Percentiles rank a stretch among this genome's conserved stretches.
Evolutionary conservation across 306 rosid genomes (phyloP).

Genomic region (Dicorynia guianensis): DNA sequence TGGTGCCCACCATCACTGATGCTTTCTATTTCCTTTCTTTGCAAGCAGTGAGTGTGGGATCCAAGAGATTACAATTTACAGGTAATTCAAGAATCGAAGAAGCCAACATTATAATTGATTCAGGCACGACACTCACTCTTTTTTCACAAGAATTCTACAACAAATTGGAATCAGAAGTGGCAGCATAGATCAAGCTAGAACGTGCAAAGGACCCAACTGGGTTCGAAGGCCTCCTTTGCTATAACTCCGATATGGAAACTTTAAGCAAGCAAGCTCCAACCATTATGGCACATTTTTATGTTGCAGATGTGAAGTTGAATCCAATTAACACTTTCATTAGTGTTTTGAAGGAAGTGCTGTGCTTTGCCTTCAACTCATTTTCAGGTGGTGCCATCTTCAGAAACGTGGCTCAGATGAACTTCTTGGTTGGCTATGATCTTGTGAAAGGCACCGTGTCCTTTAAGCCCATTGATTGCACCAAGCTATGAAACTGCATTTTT

Average conservation of each 20-base stretch:
- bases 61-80: not conserved
- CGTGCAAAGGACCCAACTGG: not conserved
- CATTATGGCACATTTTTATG: constrained; percentile 37
- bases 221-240: constrained; percentile 32
- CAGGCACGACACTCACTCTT: constrained; percentile 43
- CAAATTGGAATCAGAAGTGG: constrained; percentile 2
- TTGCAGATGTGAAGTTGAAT: constrained; percentile 35
- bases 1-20: not conserved
- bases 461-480: constrained; percentile 40
- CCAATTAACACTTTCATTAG: constrained; percentile 32
- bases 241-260: not conserved
- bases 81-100: not conserved
- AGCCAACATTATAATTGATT: not conserved
- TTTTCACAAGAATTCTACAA: not conserved
- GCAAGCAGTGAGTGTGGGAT: constrained; percentile 44
- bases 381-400: constrained; percentile 17
- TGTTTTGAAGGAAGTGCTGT: not conserved
- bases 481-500: no score
- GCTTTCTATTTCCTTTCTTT: constrained; percentile 35
- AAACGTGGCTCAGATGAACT: constrained; percentile 45
- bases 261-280: not conserved
- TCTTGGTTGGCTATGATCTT: constrained; percentile 54
- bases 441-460: constrained; percentile 36
- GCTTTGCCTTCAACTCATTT: constrained; percentile 41
- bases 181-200: not conserved